A percentile compares a stretch with the other conserved stretches of the same genome.
These are phyloP conservation scores for Prunus persica DNA, from an alignment of 306 rosid species.

Conservation along the genomic window DNA sequence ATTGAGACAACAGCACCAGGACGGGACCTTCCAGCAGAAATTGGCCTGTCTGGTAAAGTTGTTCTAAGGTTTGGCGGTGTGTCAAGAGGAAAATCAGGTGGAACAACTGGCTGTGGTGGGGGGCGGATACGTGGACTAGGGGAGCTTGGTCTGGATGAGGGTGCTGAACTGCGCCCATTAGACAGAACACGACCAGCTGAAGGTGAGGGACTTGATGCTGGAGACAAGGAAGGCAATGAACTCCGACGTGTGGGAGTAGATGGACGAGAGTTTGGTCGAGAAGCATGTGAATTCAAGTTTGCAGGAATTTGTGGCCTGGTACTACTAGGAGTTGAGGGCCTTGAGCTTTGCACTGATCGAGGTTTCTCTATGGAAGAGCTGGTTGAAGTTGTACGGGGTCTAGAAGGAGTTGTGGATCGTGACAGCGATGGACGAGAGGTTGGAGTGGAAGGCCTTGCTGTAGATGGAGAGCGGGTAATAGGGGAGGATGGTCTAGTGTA, in stretches of 20 bases:
- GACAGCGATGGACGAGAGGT: constrained; percentile 59
- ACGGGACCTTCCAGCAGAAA: constrained; percentile 93
- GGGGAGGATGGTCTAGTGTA: constrained; percentile 90
- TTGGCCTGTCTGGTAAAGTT: constrained; percentile 88
- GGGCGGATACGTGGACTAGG: constrained; percentile 78
- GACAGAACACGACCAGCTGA: constrained; percentile 49
- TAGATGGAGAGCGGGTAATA: constrained; percentile 52
- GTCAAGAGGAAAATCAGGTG: constrained; percentile 80
- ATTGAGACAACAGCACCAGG: constrained; percentile 43
- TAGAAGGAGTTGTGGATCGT: constrained; percentile 85
- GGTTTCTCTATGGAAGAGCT: constrained; percentile 54
- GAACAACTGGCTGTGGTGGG: constrained; percentile 82
- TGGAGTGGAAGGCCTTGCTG: constrained; percentile 81
- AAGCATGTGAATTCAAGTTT: constrained; percentile 66
- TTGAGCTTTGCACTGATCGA: constrained; percentile 63
- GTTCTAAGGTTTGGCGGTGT: constrained; percentile 97
- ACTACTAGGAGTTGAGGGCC: constrained; percentile 93
- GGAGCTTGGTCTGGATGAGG: constrained; percentile 83
- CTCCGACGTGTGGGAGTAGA: constrained; percentile 81
- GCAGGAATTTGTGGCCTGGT: constrained; percentile 91
- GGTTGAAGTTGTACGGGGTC: constrained; percentile 54
- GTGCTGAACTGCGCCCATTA: constrained; percentile 67
- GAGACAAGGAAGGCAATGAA: constrained; percentile 60
- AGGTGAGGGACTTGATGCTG: constrained; percentile 43
- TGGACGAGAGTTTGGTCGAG: constrained; percentile 72